Conservation (phyloP, 1,139 yeast genomes). For the Protomyces lactucae-debilis region DNA sequence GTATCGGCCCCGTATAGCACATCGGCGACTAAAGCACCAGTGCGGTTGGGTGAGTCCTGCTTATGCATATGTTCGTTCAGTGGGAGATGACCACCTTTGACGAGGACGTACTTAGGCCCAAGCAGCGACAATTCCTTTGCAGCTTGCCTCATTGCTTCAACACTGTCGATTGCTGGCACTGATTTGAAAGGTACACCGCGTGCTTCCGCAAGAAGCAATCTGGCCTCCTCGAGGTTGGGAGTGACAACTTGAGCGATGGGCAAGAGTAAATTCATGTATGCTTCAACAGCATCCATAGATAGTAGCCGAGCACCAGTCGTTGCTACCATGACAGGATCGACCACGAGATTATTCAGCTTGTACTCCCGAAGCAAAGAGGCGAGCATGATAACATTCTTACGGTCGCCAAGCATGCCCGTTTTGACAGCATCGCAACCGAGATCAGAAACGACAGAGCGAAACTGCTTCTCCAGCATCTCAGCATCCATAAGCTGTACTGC, state of each 20-base stretch:
- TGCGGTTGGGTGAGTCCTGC: constrained; percentile 28
- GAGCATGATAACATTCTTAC: constrained; percentile 52
- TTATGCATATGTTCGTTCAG: constrained; percentile 33
- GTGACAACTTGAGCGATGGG: constrained; percentile 60
- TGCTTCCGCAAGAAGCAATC: constrained; percentile 39
- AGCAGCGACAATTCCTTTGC: constrained; percentile 48
- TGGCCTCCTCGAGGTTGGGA: constrained; percentile 71
- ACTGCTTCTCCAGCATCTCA: constrained; percentile 45
- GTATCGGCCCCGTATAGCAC: constrained; percentile 53
- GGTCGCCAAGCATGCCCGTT: constrained; percentile 60
- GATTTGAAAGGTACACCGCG: constrained; percentile 36
- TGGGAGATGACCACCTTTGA: constrained; percentile 84
- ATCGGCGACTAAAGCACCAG: constrained; percentile 47
- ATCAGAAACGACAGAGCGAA: constrained; percentile 59
- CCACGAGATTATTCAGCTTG: constrained; percentile 45
- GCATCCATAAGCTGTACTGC: constrained; percentile 49
- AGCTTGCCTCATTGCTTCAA: constrained; percentile 44
- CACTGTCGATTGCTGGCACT: constrained; percentile 32
- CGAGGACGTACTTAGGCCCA: constrained; percentile 53
- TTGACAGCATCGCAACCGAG: constrained; percentile 66
- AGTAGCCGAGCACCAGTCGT: constrained; percentile 25
- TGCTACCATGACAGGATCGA: constrained; percentile 53
- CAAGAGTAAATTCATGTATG: constrained; percentile 50
- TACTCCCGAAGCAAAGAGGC: constrained; percentile 41
- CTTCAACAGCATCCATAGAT: constrained; percentile 45